phyloP scores from a whole-genome alignment of 2,329 filamentous ascomycete species.

The Cyphellophora europaea region DNA sequence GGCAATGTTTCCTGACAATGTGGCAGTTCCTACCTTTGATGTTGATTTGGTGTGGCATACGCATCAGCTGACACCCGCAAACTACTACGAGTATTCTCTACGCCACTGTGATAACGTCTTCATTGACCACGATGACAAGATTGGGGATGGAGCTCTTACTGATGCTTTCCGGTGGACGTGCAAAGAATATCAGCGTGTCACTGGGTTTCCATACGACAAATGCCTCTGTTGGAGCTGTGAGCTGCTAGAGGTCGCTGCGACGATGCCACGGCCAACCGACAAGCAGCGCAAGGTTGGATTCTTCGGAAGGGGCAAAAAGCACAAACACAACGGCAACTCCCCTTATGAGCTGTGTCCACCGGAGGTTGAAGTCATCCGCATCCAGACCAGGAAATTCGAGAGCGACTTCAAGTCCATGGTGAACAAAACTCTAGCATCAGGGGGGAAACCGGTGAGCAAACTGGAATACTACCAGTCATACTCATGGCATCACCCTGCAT shows the following conservation, averaged over 20 bases:
- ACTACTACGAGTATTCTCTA: slow-evolving; percentile 19
- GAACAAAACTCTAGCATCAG: not conserved
- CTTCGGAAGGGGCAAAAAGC: no score
- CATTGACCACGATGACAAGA: slow-evolving; percentile 33
- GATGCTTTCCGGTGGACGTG: slow-evolving; percentile 1
- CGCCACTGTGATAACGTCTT: slow-evolving; percentile 7
- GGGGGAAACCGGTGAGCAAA: not conserved
- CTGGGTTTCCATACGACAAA: not conserved
- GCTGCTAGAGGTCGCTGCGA: not conserved
- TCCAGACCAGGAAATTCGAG: not conserved
- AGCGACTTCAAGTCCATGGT: not conserved
- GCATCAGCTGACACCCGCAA: slow-evolving; percentile 27
- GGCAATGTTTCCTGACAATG: slow-evolving; percentile 19
- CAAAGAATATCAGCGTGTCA: not conserved
- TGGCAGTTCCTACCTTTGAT: slow-evolving; percentile 32
- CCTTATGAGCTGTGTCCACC: not conserved
- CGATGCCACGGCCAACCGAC: no score
- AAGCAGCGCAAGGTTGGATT: slow-evolving; percentile 1
- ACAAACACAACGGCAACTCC: no score
- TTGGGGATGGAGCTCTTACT: slow-evolving; percentile 13
- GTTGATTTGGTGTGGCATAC: slow-evolving; percentile 38
- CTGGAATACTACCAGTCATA: not conserved
- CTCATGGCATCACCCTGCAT: not conserved
- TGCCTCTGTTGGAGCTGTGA: slow-evolving; percentile 1
- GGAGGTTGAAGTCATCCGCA: not conserved